These are phyloP conservation scores for Chrysochromulina tobinii DNA, from an alignment of 78 protist species.

Conservation along the genomic window DNA sequence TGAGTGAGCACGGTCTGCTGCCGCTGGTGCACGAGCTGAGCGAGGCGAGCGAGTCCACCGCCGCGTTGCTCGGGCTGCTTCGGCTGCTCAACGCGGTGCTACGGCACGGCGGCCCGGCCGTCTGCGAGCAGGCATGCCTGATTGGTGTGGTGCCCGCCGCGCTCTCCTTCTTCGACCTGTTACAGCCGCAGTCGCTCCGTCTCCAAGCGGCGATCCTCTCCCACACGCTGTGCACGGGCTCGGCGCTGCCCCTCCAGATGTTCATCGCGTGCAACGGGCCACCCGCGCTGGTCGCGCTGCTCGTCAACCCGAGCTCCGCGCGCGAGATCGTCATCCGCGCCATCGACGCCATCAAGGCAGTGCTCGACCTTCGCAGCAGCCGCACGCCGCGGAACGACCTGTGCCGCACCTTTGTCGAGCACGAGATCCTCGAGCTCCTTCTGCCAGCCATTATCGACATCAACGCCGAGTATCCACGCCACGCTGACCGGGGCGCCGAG, in stretches of 20 bases:
- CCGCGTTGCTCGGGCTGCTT: not conserved
- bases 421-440: constrained; percentile 56
- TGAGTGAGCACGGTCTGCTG: constrained; percentile 74
- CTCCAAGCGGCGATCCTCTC: constrained; percentile 74
- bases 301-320: not conserved
- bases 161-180: constrained; percentile 29
- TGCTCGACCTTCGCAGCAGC: constrained; percentile 68
- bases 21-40: constrained; percentile 84
- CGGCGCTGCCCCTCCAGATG: constrained; percentile 76
- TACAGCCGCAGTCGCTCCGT: constrained; percentile 21
- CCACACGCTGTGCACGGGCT: constrained; percentile 62
- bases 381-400: constrained; percentile 86
- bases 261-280: constrained; percentile 83
- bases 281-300: constrained; percentile 76
- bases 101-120: constrained; percentile 36
- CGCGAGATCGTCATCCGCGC: constrained; percentile 59
- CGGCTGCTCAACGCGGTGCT: not conserved
- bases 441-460: not conserved
- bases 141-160: constrained; percentile 86
- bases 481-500: constrained; percentile 57
- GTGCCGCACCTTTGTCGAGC: constrained; percentile 71
- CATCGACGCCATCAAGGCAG: constrained; percentile 68
- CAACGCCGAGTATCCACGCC: not conserved
- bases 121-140: constrained; percentile 78
- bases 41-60: not conserved